phyloP scores from a whole-genome alignment of 805 yeast species.

The Dipodascopsis uninucleata region DNA sequence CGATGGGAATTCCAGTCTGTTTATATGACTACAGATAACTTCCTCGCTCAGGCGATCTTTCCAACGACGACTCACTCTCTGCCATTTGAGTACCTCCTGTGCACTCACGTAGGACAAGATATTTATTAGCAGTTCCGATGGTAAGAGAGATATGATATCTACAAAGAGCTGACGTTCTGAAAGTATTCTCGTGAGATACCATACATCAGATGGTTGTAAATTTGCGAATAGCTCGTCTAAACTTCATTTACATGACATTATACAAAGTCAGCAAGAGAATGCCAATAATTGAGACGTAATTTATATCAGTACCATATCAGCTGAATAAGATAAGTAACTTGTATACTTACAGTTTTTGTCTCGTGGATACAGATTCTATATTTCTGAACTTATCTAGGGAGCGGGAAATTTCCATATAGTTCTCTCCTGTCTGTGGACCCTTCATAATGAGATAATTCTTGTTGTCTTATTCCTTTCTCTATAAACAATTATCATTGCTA shows the following conservation, averaged over 20 bases:
- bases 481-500: too few species aligned
- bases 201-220: constrained; percentile 24
- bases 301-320: neutral
- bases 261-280: too few species aligned
- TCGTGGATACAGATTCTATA: constrained; percentile 9
- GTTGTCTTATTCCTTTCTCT: too few species aligned
- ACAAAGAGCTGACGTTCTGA: constrained; percentile 24
- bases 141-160: constrained; percentile 21
- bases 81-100: constrained; percentile 24
- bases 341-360: constrained; percentile 19
- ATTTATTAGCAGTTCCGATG: constrained; percentile 18
- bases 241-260: neutral
- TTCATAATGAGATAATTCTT: too few species aligned
- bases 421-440: too few species aligned
- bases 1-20: constrained; percentile 18
- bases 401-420: constrained; percentile 1
- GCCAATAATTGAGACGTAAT: neutral
- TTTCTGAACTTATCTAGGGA: constrained; percentile 14
- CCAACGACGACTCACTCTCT: constrained; percentile 25
- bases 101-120: constrained; percentile 22
- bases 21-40: constrained; percentile 16
- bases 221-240: constrained; percentile 15
- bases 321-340: neutral
- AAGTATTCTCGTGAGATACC: constrained; percentile 23
- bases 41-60: constrained; percentile 17